Conservation (phyloP, 1,284 basidiomycete species). For the Xerocomus amazonicus region DNA sequence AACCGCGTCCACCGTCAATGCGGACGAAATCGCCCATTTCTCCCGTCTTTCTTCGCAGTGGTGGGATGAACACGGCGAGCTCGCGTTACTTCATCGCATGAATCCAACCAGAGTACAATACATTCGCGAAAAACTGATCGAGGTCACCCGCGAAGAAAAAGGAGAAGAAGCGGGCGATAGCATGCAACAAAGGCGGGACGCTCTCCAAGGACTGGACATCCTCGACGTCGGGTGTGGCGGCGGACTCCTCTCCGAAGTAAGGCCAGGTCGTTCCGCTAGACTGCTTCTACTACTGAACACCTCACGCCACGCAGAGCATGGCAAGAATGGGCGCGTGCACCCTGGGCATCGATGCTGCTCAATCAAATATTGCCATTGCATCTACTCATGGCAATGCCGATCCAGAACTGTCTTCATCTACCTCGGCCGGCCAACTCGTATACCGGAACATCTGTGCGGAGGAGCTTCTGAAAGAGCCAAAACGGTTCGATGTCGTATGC, state of each 20-base stretch:
- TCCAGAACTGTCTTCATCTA: conserved; percentile 45
- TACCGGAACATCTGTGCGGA: conserved; percentile 87
- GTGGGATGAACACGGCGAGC: conserved; percentile 97
- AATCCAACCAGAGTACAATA: conserved; percentile 89
- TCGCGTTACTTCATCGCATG: conserved; percentile 90
- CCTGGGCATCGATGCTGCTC: conserved; percentile 87
- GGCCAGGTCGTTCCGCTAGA: conserved; percentile 1
- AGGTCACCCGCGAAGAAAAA: conserved; percentile 53
- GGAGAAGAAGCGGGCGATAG: conserved; percentile 32
- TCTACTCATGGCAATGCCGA: conserved; percentile 80
- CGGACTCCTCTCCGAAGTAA: conserved; percentile 87
- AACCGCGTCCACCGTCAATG: conserved; percentile 53
- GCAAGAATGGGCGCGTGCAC: conserved; percentile 86
- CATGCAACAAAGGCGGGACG: conserved; percentile 34
- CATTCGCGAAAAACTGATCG: conserved; percentile 75
- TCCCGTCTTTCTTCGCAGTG: conserved; percentile 88
- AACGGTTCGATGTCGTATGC: conserved; percentile 88
- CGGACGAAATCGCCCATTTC: conserved; percentile 88
- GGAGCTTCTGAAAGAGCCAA: conserved; percentile 55
- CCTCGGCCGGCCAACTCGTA: conserved; percentile 32
- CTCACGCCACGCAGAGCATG: conserved; percentile 56
- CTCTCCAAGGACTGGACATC: conserved; percentile 63
- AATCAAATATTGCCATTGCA: conserved; percentile 85
- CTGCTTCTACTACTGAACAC: not conserved
- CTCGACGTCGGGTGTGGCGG: conserved; percentile 95